These are phyloP conservation scores for Trypanosoma theileri DNA, from an alignment of 208 protist genomes.

Conservation along the genomic window DNA sequence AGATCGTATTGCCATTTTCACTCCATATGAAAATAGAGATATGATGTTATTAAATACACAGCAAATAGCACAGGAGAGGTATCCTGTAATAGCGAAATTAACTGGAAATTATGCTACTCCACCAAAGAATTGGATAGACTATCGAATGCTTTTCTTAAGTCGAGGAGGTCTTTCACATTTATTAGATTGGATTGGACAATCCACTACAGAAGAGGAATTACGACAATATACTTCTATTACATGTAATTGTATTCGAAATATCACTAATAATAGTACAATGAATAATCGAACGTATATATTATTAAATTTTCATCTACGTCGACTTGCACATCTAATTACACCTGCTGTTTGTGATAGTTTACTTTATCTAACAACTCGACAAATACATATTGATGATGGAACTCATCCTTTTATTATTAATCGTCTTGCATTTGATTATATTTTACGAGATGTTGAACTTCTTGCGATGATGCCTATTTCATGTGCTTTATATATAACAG, in stretches of 20 bases:
- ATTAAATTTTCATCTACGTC: conserved; percentile 59
- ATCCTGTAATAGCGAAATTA: conserved; percentile 62
- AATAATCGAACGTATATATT: conserved; percentile 69
- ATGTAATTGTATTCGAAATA: conserved; percentile 43
- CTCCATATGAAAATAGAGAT: conserved; percentile 65
- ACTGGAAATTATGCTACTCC: conserved; percentile 62
- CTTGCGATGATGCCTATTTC: conserved; percentile 47
- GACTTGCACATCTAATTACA: conserved; percentile 52
- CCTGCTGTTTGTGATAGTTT: conserved; percentile 51
- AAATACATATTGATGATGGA: conserved; percentile 49
- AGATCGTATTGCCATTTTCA: conserved; percentile 61
- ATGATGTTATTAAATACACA: conserved; percentile 56
- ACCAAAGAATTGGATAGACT: conserved; percentile 75
- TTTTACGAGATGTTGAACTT: conserved; percentile 60
- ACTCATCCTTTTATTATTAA: conserved; percentile 75
- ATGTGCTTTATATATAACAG: conserved; percentile 46
- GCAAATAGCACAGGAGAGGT: neutral
- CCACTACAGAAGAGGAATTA: conserved; percentile 43
- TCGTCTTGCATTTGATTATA: conserved; percentile 72
- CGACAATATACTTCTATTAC: conserved; percentile 50
- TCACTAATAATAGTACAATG: conserved; percentile 42
- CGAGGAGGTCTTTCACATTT: conserved; percentile 60
- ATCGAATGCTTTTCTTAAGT: conserved; percentile 58
- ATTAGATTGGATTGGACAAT: conserved; percentile 69
- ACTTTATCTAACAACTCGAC: conserved; percentile 45